Evolutionary conservation across 2,329 filamentous ascomycete genomes (phyloP).

Genomic region (Cercospora citrullina): DNA sequence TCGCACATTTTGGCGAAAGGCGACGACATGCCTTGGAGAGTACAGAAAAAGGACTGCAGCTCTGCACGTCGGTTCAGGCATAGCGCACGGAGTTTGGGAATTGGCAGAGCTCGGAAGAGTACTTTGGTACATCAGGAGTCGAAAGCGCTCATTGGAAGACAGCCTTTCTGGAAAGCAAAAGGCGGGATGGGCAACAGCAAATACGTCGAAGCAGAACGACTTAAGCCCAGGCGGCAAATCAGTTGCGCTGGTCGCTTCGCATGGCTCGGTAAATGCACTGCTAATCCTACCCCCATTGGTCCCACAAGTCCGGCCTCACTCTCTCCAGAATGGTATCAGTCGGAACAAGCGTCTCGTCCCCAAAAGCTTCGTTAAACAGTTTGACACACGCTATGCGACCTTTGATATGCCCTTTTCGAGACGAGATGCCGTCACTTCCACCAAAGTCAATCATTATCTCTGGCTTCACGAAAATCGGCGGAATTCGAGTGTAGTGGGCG

Average conservation of each 20-base stretch:
- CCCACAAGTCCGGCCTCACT: background rate
- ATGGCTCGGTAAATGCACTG: too few species aligned
- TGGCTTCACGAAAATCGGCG: background rate
- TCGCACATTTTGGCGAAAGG: background rate
- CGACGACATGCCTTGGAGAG: background rate
- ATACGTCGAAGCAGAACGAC: background rate
- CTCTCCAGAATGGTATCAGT: background rate
- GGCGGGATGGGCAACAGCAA: background rate
- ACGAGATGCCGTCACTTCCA: background rate
- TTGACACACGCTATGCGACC: background rate
- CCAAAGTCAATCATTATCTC: background rate
- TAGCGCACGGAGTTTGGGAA: slow-evolving; percentile 1
- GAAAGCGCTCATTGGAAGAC: background rate
- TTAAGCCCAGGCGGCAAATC: background rate
- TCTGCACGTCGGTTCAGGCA: background rate
- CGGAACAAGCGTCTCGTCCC: background rate
- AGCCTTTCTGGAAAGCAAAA: background rate
- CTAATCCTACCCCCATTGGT: background rate
- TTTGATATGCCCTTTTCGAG: background rate
- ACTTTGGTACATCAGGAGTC: background rate
- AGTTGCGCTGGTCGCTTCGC: too few species aligned
- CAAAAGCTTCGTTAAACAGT: background rate
- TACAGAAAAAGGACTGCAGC: background rate
- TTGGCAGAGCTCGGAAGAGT: background rate
- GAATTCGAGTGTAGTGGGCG: background rate